Conservation (phyloP, 169 alveolate species). For the Eimeria nieschulzi region DNA sequence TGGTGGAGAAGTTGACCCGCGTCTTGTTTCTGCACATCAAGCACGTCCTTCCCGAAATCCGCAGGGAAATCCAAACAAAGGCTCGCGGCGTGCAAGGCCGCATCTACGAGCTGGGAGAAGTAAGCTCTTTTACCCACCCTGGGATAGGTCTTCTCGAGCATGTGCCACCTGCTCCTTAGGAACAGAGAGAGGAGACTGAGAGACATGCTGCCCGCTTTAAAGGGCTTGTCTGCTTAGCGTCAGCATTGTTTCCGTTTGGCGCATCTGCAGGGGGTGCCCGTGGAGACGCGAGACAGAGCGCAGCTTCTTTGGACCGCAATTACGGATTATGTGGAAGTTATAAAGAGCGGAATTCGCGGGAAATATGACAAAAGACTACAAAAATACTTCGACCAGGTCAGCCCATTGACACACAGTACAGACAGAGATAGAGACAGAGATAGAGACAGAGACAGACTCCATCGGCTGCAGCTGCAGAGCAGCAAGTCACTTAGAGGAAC, state of each 20-base stretch:
- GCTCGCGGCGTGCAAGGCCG: slow-evolving; percentile 56
- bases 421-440: slow-evolving; percentile 48
- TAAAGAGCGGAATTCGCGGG: slow-evolving; percentile 95
- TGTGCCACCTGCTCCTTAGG: too few relatives aligned
- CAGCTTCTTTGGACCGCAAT: slow-evolving; percentile 97
- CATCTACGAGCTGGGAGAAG: slow-evolving; percentile 73
- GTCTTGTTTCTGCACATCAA: slow-evolving; percentile 96
- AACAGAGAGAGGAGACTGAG: too few relatives aligned
- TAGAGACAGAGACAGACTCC: slow-evolving; percentile 69
- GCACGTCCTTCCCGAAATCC: slow-evolving; percentile 95
- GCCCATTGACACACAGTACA: background rate
- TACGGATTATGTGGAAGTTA: slow-evolving; percentile 97
- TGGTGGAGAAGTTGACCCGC: slow-evolving; percentile 95
- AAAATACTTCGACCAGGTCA: slow-evolving; percentile 78
- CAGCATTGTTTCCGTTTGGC: background rate
- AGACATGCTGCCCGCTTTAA: too few relatives aligned
- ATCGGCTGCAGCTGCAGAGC: too few relatives aligned
- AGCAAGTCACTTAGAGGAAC: too few relatives aligned
- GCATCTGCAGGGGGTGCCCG: slow-evolving; percentile 70
- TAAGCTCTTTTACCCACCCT: background rate
- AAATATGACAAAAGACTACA: slow-evolving; percentile 93
- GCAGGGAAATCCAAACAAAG: slow-evolving; percentile 87
- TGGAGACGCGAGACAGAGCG: slow-evolving; percentile 78
- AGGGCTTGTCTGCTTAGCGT: background rate
- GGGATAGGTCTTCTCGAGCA: background rate